Conservation (phyloP, 352 stramenopile genomes). For the Pythium coloratum region DNA sequence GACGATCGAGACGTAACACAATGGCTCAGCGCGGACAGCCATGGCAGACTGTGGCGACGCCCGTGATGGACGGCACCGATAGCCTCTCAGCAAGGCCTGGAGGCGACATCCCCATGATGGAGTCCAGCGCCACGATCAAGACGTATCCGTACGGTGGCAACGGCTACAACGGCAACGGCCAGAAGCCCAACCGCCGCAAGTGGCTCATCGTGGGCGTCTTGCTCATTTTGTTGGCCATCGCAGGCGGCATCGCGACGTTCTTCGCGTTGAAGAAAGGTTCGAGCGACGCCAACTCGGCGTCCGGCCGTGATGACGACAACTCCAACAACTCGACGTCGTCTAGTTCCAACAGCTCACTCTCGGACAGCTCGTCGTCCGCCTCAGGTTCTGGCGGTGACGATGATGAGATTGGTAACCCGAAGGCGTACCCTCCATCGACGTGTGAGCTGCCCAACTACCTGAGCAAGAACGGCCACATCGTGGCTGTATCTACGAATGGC, state of each 20-base stretch:
- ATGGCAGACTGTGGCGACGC: constrained; percentile 15
- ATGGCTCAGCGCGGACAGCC: constrained; percentile 2
- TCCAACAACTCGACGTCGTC: not conserved
- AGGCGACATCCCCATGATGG: constrained; percentile 23
- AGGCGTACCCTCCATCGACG: constrained; percentile 17
- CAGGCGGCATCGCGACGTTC: constrained; percentile 13
- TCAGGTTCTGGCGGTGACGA: not conserved
- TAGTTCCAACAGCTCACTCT: not conserved
- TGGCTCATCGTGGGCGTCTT: constrained; percentile 15
- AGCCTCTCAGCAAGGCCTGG: not conserved
- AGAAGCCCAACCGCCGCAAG: not conserved
- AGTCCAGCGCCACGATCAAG: constrained; percentile 11
- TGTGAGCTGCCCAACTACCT: constrained; percentile 74
- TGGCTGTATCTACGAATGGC: constrained; percentile 58
- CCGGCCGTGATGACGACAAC: constrained; percentile 4
- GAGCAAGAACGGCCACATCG: constrained; percentile 70
- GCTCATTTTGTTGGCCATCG: constrained; percentile 8
- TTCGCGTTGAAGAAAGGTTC: constrained; percentile 16
- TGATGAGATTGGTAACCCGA: constrained; percentile 19
- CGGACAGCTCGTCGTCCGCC: not conserved
- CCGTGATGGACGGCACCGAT: constrained; percentile 12
- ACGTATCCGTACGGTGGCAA: constrained; percentile 1
- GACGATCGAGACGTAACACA: too few species aligned
- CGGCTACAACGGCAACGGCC: constrained; percentile 7
- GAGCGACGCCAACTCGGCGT: constrained; percentile 3